phyloP scores from a whole-genome alignment of 805 yeast genomes.

The Barnettozyma sucrosica region DNA sequence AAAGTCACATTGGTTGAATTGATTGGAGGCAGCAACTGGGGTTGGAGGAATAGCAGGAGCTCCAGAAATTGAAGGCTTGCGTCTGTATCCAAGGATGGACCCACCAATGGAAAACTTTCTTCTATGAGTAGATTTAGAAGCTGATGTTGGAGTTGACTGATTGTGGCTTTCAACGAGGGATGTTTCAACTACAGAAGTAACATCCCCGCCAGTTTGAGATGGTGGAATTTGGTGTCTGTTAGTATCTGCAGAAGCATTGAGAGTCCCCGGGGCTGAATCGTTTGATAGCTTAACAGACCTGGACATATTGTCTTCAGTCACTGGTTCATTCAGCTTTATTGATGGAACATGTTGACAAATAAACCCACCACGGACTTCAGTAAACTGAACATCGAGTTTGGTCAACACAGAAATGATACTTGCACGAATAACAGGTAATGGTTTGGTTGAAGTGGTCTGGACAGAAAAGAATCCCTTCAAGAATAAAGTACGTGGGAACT shows the following conservation, averaged over 20 bases:
- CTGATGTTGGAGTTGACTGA: slow-evolving; percentile 19
- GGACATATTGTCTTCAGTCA: slow-evolving; percentile 5
- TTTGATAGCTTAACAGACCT: slow-evolving; percentile 13
- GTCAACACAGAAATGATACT: slow-evolving; percentile 75
- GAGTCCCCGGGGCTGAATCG: slow-evolving; percentile 12
- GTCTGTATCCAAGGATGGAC: slow-evolving; percentile 44
- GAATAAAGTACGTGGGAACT: slow-evolving; percentile 84
- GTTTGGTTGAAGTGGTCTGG: slow-evolving; percentile 90
- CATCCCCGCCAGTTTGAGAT: slow-evolving; percentile 12
- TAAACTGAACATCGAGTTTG: slow-evolving; percentile 70
- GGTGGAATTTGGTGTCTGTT: neutral
- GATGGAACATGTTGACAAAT: slow-evolving; percentile 68
- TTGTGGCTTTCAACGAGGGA: slow-evolving; percentile 14
- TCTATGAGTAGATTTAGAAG: slow-evolving; percentile 39
- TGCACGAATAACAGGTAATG: slow-evolving; percentile 80
- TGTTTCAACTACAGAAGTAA: slow-evolving; percentile 14
- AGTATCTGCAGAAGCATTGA: slow-evolving; percentile 3
- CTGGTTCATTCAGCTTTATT: slow-evolving; percentile 18
- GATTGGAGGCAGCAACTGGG: slow-evolving; percentile 41
- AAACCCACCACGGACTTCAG: slow-evolving; percentile 92
- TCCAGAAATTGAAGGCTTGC: slow-evolving; percentile 30
- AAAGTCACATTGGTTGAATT: slow-evolving; percentile 31
- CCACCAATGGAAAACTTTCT: slow-evolving; percentile 62
- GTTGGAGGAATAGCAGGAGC: slow-evolving; percentile 45
- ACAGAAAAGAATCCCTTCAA: slow-evolving; percentile 91